Conservation (phyloP, 2,329 filamentous ascomycete species). For the Xylariaceae sp. region DNA sequence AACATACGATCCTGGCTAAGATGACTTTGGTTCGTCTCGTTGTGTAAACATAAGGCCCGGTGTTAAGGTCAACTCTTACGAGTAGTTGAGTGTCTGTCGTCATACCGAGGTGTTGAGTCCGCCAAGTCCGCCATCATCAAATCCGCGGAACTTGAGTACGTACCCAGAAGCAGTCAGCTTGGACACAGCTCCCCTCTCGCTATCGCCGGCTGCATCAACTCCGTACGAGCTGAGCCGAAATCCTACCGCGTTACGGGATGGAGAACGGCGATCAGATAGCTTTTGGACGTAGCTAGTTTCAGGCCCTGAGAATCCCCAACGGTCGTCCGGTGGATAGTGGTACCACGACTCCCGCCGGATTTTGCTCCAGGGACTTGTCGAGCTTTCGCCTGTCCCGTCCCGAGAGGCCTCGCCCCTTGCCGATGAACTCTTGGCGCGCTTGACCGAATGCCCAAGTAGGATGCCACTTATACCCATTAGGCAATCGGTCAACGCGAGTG, state of each 20-base stretch:
- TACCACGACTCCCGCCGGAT: constrained; percentile 18
- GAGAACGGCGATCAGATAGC: neutral
- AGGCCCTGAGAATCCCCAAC: constrained; percentile 18
- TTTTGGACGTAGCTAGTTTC: constrained; percentile 6
- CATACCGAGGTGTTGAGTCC: constrained; percentile 1
- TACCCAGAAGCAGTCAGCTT: neutral
- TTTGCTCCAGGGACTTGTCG: constrained; percentile 10
- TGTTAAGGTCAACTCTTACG: neutral
- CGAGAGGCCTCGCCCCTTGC: constrained; percentile 26
- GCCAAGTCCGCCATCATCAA: constrained; percentile 14
- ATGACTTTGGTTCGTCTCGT: neutral
- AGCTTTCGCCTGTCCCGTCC: constrained; percentile 23
- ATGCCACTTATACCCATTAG: constrained; percentile 18
- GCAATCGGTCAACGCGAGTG: constrained; percentile 27
- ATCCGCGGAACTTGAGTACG: constrained; percentile 3
- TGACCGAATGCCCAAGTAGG: constrained; percentile 16
- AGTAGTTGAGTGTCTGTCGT: neutral
- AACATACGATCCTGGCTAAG: neutral
- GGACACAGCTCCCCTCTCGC: neutral
- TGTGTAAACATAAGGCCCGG: neutral
- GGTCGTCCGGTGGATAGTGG: constrained; percentile 17
- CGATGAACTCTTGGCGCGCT: constrained; percentile 23
- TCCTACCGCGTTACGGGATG: neutral
- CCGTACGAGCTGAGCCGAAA: neutral
- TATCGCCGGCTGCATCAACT: neutral